Percentiles rank a stretch among this genome's conserved stretches.
phyloP scores from a whole-genome alignment of 108 stramenopile species.

The Cylindrotheca closterium region DNA sequence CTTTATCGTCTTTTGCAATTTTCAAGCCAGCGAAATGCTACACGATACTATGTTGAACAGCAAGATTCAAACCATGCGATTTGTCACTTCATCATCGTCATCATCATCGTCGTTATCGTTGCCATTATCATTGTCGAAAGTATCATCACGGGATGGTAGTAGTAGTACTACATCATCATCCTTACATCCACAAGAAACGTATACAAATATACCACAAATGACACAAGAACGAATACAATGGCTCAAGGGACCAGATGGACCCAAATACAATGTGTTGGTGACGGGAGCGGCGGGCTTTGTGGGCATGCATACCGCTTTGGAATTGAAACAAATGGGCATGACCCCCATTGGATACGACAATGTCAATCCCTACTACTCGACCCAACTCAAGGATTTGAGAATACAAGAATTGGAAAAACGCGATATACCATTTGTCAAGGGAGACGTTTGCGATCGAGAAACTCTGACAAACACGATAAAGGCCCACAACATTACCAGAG shows the following conservation, averaged over 20 bases:
- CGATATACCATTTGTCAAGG: constrained; percentile 29
- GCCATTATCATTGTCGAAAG: no score
- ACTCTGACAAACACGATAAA: constrained; percentile 24
- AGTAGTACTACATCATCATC: no score
- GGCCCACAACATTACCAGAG: constrained; percentile 32
- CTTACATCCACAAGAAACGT: constrained; percentile 12
- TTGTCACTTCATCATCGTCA: no score
- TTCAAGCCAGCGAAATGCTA: no score
- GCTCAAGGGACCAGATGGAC: constrained; percentile 28
- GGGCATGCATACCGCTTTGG: constrained; percentile 37
- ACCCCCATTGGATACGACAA: constrained; percentile 41
- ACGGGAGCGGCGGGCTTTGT: constrained; percentile 39
- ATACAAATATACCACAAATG: constrained; percentile 7
- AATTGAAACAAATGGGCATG: constrained; percentile 32
- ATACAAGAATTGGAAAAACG: constrained; percentile 23
- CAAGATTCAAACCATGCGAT: no score
- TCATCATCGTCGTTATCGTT: no score
- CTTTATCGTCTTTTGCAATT: no score
- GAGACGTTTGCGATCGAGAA: constrained; percentile 32
- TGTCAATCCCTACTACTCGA: constrained; percentile 33
- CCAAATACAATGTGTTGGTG: constrained; percentile 38
- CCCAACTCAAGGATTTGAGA: constrained; percentile 21
- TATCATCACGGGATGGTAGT: no score
- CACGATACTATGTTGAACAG: no score
- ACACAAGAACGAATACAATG: neutral